Evolutionary conservation across 2,329 filamentous ascomycete genomes (phyloP).

Genomic region (Capronia americana): DNA sequence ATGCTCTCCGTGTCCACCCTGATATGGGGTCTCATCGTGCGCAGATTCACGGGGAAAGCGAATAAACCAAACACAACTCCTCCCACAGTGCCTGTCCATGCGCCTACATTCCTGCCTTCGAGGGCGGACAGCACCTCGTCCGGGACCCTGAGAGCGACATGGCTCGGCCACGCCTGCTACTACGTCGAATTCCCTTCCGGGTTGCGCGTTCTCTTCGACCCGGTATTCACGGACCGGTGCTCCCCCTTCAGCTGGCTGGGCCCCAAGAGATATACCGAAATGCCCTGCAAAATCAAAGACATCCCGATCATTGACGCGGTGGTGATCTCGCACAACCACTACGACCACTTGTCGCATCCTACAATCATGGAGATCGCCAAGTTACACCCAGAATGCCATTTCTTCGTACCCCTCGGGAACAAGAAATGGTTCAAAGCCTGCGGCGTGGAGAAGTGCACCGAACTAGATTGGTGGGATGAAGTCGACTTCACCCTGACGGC

Average conservation of each 20-base stretch:
- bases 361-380: slow-evolving; percentile 74
- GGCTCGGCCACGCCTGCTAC: slow-evolving; percentile 95
- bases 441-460: slow-evolving; percentile 78
- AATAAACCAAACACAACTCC: slow-evolving; percentile 68
- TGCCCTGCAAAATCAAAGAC: slow-evolving; percentile 77
- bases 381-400: slow-evolving; percentile 78
- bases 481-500: slow-evolving; percentile 70
- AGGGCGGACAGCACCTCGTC: slow-evolving; percentile 55
- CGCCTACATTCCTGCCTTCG: slow-evolving; percentile 69
- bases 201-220: slow-evolving; percentile 88
- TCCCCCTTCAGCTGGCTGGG: slow-evolving; percentile 72
- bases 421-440: slow-evolving; percentile 77
- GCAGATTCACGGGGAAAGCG: slow-evolving; percentile 56
- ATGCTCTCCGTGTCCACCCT: slow-evolving; percentile 31
- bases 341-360: slow-evolving; percentile 84
- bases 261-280: slow-evolving; percentile 78
- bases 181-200: slow-evolving; percentile 88
- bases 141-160: slow-evolving; percentile 76
- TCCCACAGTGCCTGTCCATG: slow-evolving; percentile 70
- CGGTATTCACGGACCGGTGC: slow-evolving; percentile 88
- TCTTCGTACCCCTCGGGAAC: slow-evolving; percentile 84
- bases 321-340: slow-evolving; percentile 88
- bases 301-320: slow-evolving; percentile 67
- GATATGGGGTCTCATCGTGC: slow-evolving; percentile 36
- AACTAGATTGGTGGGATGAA: slow-evolving; percentile 95